phyloP scores from a whole-genome alignment of 208 protist genomes.

The Leishmania braziliensis region DNA sequence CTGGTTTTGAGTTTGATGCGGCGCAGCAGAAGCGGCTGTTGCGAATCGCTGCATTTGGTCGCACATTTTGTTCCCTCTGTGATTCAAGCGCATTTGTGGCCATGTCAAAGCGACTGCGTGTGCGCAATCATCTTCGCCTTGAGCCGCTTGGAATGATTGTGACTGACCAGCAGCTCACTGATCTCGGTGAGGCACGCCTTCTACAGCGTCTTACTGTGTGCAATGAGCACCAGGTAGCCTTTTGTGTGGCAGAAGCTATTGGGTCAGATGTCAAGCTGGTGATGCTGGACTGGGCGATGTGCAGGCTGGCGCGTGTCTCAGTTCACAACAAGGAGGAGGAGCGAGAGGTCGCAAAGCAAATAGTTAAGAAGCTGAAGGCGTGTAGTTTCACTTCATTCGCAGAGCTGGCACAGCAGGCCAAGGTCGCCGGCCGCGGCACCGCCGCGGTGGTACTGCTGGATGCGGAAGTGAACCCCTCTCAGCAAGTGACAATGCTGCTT shows the following conservation, averaged over 20 bases:
- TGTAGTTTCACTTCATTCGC: conserved; percentile 53
- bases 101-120: conserved; percentile 78
- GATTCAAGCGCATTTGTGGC: conserved; percentile 82
- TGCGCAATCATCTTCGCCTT: conserved; percentile 85
- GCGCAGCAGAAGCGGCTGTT: conserved; percentile 86
- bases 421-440: conserved; percentile 43
- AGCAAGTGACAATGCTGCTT: conserved; percentile 65
- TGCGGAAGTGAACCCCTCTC: conserved; percentile 48
- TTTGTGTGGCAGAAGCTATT: conserved; percentile 70
- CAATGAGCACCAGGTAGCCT: conserved; percentile 90
- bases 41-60: conserved; percentile 93
- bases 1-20: conserved; percentile 80
- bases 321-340: conserved; percentile 28
- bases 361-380: conserved; percentile 54
- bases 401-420: conserved; percentile 60
- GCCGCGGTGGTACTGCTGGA: conserved; percentile 65
- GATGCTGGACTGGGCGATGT: conserved; percentile 94
- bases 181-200: conserved; percentile 62
- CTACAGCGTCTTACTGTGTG: conserved; percentile 77
- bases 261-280: conserved; percentile 68
- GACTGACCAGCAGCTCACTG: conserved; percentile 81
- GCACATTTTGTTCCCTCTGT: conserved; percentile 90
- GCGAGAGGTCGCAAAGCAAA: conserved; percentile 34
- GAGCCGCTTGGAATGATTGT: conserved; percentile 85
- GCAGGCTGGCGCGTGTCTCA: conserved; percentile 64